Evolutionary conservation across 1,284 basidiomycete genomes (phyloP).

Genomic region (Cryptococcus maquisensis): DNA sequence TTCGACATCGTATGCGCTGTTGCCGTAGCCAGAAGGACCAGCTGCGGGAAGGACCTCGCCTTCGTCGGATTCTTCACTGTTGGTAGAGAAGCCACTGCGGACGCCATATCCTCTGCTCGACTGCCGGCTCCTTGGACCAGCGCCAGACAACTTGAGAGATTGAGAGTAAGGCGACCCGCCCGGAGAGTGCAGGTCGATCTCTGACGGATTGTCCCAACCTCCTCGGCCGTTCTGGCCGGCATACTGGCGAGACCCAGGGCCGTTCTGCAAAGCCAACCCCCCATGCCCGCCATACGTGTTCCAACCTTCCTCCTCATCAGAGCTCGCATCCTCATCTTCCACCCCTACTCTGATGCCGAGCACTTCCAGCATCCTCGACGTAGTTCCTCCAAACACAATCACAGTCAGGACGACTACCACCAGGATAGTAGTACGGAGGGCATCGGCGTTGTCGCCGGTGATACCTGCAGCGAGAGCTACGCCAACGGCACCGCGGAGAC

Average conservation of each 20-base stretch:
- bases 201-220: slow-evolving; percentile 35
- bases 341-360: slow-evolving; percentile 95
- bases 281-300: slow-evolving; percentile 31
- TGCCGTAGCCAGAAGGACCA: slow-evolving; percentile 52
- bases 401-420: slow-evolving; percentile 95
- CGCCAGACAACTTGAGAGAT: not conserved
- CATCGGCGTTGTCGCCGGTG: slow-evolving; percentile 83
- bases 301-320: slow-evolving; percentile 68
- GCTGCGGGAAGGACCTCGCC: slow-evolving; percentile 64
- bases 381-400: slow-evolving; percentile 92
- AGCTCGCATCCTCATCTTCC: slow-evolving; percentile 79
- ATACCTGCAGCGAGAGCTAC: slow-evolving; percentile 96
- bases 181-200: slow-evolving; percentile 31
- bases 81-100: slow-evolving; percentile 42
- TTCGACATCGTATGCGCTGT: slow-evolving; percentile 26
- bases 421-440: slow-evolving; percentile 87
- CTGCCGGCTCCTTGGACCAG: slow-evolving; percentile 3
- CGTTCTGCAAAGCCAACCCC: slow-evolving; percentile 37
- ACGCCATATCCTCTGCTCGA: slow-evolving; percentile 14
- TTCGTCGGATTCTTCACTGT: slow-evolving; percentile 60
- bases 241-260: slow-evolving; percentile 39
- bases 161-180: slow-evolving; percentile 23
- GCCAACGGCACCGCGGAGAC: slow-evolving; percentile 90
- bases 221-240: slow-evolving; percentile 38
- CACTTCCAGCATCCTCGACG: slow-evolving; percentile 92